These are phyloP conservation scores for Botrytis byssoidea DNA, from an alignment of 2,329 filamentous ascomycete genomes.

Conservation along the genomic window DNA sequence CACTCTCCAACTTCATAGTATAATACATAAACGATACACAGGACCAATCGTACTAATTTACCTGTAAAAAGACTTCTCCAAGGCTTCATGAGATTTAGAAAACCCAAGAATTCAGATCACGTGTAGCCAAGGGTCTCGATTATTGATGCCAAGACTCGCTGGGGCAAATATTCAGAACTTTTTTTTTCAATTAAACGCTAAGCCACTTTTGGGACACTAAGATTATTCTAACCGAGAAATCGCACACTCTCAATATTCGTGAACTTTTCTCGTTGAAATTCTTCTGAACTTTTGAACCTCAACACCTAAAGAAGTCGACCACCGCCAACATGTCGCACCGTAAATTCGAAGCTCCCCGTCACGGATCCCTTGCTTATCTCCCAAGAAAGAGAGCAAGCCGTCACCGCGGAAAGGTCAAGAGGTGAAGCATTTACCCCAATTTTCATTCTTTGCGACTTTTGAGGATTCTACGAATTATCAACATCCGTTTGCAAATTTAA, in stretches of 20 bases:
- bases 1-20: neutral
- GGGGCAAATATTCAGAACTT: neutral
- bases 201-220: neutral
- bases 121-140: neutral
- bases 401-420: conserved; percentile 98
- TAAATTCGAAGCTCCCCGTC: conserved; percentile 68
- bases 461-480: neutral
- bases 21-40: neutral
- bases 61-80: neutral
- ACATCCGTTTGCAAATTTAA: neutral
- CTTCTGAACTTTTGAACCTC: conserved; percentile 22
- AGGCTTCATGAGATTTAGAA: neutral
- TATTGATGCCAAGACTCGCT: neutral
- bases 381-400: conserved; percentile 90
- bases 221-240: conserved; percentile 13
- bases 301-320: conserved; percentile 22
- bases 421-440: conserved; percentile 57
- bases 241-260: conserved; percentile 18
- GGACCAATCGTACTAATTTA: neutral
- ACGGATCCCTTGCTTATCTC: conserved; percentile 88
- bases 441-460: conserved; percentile 23
- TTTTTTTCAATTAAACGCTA: neutral
- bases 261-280: conserved; percentile 12
- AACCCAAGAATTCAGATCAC: neutral
- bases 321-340: conserved; percentile 32